phyloP scores from a whole-genome alignment of 2,329 filamentous ascomycete genomes.

The Botrytis deweyae region DNA sequence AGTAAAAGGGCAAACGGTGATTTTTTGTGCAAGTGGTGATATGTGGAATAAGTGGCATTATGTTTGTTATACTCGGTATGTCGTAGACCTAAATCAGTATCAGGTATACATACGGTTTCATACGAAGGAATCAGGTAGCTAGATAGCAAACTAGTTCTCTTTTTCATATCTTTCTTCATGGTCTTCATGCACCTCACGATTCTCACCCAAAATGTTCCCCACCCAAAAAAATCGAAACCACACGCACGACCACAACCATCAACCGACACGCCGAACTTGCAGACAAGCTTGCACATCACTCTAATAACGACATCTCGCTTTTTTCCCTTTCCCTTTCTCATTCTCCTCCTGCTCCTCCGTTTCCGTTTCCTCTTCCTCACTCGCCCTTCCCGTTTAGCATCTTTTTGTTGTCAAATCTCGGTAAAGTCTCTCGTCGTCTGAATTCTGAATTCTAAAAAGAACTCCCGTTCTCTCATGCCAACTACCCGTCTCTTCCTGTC shows the following conservation, averaged over 20 bases:
- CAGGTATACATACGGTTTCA: background rate
- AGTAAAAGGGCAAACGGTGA: background rate
- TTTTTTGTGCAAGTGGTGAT: background rate
- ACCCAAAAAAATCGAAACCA: constrained; percentile 6
- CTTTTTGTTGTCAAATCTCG: constrained; percentile 11
- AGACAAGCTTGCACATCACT: constrained; percentile 22
- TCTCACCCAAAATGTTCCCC: constrained; percentile 10
- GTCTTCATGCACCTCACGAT: constrained; percentile 1
- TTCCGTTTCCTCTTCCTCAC: constrained; percentile 3
- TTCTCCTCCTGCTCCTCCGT: background rate
- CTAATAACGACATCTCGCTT: constrained; percentile 22
- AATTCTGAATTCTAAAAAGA: background rate
- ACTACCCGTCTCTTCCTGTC: constrained; percentile 12
- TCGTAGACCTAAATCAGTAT: background rate
- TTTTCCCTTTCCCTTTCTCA: constrained; percentile 2
- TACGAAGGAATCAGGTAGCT: background rate
- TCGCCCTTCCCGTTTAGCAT: background rate
- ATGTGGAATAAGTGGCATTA: background rate
- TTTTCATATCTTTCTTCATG: background rate
- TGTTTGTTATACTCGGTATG: background rate
- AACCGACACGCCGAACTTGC: constrained; percentile 18
- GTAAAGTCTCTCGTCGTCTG: constrained; percentile 15
- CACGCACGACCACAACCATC: constrained; percentile 12
- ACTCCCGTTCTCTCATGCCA: constrained; percentile 8
- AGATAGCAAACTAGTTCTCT: background rate